These are phyloP conservation scores for Xylaria nigripes DNA, from an alignment of 495 filamentous ascomycete species.

Conservation along the genomic window DNA sequence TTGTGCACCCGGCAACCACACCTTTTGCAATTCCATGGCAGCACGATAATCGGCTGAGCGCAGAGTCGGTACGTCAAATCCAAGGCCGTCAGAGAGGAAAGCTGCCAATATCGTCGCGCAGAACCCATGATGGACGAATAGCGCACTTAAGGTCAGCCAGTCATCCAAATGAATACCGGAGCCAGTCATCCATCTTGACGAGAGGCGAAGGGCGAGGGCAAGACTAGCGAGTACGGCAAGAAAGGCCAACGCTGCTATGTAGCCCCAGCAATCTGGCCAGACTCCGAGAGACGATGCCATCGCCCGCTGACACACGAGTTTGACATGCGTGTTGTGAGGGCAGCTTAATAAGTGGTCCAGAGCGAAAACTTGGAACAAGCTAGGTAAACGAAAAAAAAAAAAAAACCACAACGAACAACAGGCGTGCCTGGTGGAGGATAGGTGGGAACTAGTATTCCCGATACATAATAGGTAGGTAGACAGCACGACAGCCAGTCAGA, in stretches of 20 bases:
- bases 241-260: not conserved
- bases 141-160: slow-evolving; percentile 4
- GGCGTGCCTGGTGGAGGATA: not conserved
- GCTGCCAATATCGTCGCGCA: not conserved
- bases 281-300: slow-evolving; percentile 11
- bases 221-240: slow-evolving; percentile 3
- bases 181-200: slow-evolving; percentile 2
- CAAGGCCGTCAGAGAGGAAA: slow-evolving; percentile 1
- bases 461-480: not conserved
- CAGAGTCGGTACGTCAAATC: not conserved
- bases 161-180: not conserved
- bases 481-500: not conserved
- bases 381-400: too few relatives aligned
- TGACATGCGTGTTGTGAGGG: slow-evolving; percentile 2
- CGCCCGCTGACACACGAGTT: not conserved
- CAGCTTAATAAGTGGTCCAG: not conserved
- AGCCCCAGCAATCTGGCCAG: slow-evolving; percentile 6
- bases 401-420: too few relatives aligned
- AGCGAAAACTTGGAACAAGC: not conserved
- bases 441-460: not conserved
- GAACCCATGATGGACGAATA: slow-evolving; percentile 3
- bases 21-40: not conserved
- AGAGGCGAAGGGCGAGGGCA: slow-evolving; percentile 7
- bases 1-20: not conserved
- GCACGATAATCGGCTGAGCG: not conserved